Evolutionary conservation across 2,329 filamentous ascomycete species (phyloP), one percentile per base, ranked within the genome.

Genomic region (Clonostachys rhizophaga): DNA sequence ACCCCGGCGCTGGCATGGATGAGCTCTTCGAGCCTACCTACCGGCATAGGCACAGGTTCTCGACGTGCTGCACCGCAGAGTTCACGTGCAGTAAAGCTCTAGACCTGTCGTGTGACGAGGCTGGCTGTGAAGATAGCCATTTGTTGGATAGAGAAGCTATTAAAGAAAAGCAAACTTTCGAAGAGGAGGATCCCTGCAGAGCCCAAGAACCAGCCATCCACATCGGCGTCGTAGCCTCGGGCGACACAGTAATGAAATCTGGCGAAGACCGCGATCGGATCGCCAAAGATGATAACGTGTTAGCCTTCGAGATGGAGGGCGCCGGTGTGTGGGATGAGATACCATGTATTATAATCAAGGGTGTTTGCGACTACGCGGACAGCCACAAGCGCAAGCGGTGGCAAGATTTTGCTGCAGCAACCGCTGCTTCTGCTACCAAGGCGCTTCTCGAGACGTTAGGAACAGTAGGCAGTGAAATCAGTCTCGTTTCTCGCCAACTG

Each of bases 221-320:
- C 44, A 55, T 70, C 34, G 68, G 68, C 1, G 50, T 49, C 1
- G 59, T 72, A 7, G 68, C 58, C 5, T 69, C 66, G 5, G 64
- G 58, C 7, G 60, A 71, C 42, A 57, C 55, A 6, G 65, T 72
- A 5, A 66, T 72, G 50, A 69, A 66, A 40, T 63, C 61, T 5
- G 63, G 60, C 8, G 46, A 53, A 11, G 49, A 59, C 6, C 58
- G 69, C 9, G 68, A 72, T 43, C 17, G 34, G 1, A 52, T 69
- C 18, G 57, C 65, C 6, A 43, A 49, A 14, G 10, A 48, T 36
- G 41, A 55, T 0, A 9, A 45, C 9, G 12, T 43, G 5, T 13
- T 48, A 12, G 42, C 35, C n/a, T 65, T 65, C 35, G 62, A 66
- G 47, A 63, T 62, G 61, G 62, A 64, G 43, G 57, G 55, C 1